A percentile compares a stretch with the other conserved stretches of the same genome.
Evolutionary conservation across 495 filamentous ascomycete genomes (phyloP).

Genomic region (Rostrohypoxylon terebratum): DNA sequence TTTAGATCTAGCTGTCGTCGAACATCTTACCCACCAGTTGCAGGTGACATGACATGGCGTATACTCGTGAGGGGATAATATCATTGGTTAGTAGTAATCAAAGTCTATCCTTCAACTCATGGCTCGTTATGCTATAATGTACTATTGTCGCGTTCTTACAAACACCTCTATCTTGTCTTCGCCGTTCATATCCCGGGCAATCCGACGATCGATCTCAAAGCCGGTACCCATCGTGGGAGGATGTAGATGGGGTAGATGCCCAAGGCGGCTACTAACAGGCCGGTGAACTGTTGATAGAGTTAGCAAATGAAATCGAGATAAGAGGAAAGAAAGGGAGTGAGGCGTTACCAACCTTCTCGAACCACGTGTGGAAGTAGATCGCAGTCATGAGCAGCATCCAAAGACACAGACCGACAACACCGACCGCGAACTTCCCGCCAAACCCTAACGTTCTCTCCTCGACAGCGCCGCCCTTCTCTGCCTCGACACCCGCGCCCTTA

Average conservation of each 20-base stretch:
- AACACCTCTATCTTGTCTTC: neutral
- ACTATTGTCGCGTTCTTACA: neutral
- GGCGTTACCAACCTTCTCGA: conserved; percentile 80
- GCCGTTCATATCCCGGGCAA: conserved; percentile 72
- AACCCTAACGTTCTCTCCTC: conserved; percentile 52
- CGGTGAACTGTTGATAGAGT: conserved; percentile 68
- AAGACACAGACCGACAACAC: conserved; percentile 72
- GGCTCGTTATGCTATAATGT: conserved; percentile 18
- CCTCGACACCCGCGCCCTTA: conserved; percentile 62
- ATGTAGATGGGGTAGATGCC: conserved; percentile 81
- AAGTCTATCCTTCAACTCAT: conserved; percentile 18
- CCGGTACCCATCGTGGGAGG: conserved; percentile 73
- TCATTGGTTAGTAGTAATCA: neutral
- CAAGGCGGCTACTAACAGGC: conserved; percentile 73
- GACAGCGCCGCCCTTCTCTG: conserved; percentile 29
- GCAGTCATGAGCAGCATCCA: conserved; percentile 99
- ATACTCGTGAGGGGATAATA: neutral
- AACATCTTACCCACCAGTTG: neutral
- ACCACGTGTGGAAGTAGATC: conserved; percentile 97
- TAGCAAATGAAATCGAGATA: conserved; percentile 5
- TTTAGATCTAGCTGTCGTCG: neutral
- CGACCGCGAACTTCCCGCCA: conserved; percentile 62
- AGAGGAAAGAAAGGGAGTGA: conserved; percentile 4
- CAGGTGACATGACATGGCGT: neutral
- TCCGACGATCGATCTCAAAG: conserved; percentile 74